Evolutionary conservation across 2,329 filamentous ascomycete genomes (phyloP).

Genomic region (Fusarium devonianum): DNA sequence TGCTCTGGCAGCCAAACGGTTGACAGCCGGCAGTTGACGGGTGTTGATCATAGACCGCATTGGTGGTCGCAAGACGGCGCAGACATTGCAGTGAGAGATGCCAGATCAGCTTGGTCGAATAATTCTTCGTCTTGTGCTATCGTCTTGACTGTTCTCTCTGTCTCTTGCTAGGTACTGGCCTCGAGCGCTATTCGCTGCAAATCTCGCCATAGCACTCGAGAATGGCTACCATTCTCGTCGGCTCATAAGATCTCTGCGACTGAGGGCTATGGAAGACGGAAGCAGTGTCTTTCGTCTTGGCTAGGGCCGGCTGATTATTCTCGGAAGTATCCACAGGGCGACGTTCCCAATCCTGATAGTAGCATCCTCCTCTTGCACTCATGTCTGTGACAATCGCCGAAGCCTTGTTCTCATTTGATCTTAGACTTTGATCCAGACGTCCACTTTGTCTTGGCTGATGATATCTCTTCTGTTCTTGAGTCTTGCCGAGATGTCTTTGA

Average conservation of each 20-base stretch:
- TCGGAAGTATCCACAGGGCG: slow-evolving; percentile 43
- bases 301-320: slow-evolving; percentile 44
- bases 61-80: slow-evolving; percentile 44
- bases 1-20: slow-evolving; percentile 11
- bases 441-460: slow-evolving; percentile 34
- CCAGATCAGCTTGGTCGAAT: slow-evolving; percentile 56
- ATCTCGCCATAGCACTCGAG: slow-evolving; percentile 61
- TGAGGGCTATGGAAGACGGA: slow-evolving; percentile 56
- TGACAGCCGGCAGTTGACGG: slow-evolving; percentile 22
- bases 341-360: slow-evolving; percentile 36
- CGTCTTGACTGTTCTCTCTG: slow-evolving; percentile 63
- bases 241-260: slow-evolving; percentile 55
- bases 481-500: slow-evolving; percentile 35
- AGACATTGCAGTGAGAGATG: slow-evolving; percentile 52
- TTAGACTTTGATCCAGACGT: slow-evolving; percentile 39
- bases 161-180: slow-evolving; percentile 69
- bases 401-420: slow-evolving; percentile 33
- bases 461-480: slow-evolving; percentile 35
- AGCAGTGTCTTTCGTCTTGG: slow-evolving; percentile 44
- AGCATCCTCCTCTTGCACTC: slow-evolving; percentile 41
- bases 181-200: slow-evolving; percentile 67
- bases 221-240: slow-evolving; percentile 48
- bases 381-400: slow-evolving; percentile 27
- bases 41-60: slow-evolving; percentile 35
- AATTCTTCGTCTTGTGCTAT: slow-evolving; percentile 70